Evolutionary conservation across 2,329 filamentous ascomycete species (phyloP).

Genomic region (Hypocreales sp.): DNA sequence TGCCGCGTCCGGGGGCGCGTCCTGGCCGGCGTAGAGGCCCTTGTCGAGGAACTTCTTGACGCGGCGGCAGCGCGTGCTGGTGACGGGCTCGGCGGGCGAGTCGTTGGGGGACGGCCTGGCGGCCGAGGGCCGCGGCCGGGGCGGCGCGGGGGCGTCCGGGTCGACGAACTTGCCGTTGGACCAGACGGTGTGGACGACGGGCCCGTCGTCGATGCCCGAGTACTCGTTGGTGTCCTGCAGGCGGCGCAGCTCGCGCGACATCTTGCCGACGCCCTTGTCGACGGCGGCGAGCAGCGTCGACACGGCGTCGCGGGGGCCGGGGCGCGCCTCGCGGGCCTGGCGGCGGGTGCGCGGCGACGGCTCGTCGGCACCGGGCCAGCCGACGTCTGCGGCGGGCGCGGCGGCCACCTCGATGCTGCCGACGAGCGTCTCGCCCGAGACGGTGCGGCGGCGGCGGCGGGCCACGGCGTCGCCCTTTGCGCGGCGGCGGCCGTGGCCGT

Average conservation of each 20-base stretch:
- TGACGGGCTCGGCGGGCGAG: slow-evolving; percentile 17
- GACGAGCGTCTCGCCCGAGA: slow-evolving; percentile 23
- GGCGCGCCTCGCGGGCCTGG: slow-evolving; percentile 11
- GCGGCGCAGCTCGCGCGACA: slow-evolving; percentile 41
- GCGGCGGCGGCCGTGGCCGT: slow-evolving; percentile 40
- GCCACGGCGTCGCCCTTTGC: slow-evolving; percentile 32
- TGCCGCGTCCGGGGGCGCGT: slow-evolving; percentile 29
- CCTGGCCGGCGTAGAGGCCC: slow-evolving; percentile 78
- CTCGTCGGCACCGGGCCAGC: neutral
- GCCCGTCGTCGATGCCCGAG: slow-evolving; percentile 39
- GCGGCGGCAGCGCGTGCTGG: slow-evolving; percentile 25
- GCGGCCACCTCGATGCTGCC: slow-evolving; percentile 10
- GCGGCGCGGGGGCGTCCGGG: slow-evolving; percentile 23
- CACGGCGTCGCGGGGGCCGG: slow-evolving; percentile 17
- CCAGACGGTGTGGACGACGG: slow-evolving; percentile 44
- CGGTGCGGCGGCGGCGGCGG: slow-evolving; percentile 28
- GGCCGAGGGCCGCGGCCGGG: slow-evolving; percentile 19
- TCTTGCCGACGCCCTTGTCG: slow-evolving; percentile 28
- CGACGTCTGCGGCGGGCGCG: slow-evolving; percentile 1
- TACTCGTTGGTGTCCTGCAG: slow-evolving; percentile 50
- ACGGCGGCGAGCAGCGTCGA: slow-evolving; percentile 38
- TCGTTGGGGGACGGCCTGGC: slow-evolving; percentile 9
- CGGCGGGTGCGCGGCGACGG: slow-evolving; percentile 14
- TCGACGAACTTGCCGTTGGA: slow-evolving; percentile 48
- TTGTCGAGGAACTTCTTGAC: slow-evolving; percentile 67